Base-by-base conservation (phyloP, 441 rosid genomes). In the Hypseocharis bilobata region DNA sequence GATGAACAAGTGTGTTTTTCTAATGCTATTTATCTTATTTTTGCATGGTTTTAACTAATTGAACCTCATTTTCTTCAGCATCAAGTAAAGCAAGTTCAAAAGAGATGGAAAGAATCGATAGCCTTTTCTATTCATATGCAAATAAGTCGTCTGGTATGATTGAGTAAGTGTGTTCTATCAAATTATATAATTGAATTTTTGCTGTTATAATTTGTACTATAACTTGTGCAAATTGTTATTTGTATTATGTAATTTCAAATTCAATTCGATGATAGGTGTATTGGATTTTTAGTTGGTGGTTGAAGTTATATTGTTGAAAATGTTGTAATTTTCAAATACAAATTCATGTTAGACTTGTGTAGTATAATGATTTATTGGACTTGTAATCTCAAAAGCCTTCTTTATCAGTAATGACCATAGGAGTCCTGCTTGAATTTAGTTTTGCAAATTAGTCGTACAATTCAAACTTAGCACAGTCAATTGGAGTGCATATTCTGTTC, bases 61-160 rank as follows among this genome's bases (percentile, higher is more conserved):
- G 34, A 54, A 36, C 38, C 56, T 28, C 19, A 16, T 10, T 66
- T 54, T 71, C 19, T 77, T 65, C 81, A 88, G 97, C 91, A 66
- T 81, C 97, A 65, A 84, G 92, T 68, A 90, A 82, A 83, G 88
- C 96, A 59, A 83, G 86, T 75, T 84, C 88, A 19, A 90, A 87
- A 76, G 98, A 90, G 84, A 85, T 90, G 89, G 97, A 90, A 67
- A 84, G 97, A 76, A 88, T 87, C 6, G 96, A 92, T 75, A 83
- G 76, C 70, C 71, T 90, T n/a, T 90, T 87, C 71, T 51, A 79
- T 77, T 72, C 87, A 0, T 92, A 88, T 68, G 91, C 91, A 58
- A 83, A 88, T 73, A 83, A 36, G 68, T 84, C 94, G 72, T 86
- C 91, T 64, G 84, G 76, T 70, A 65, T 88, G 78, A 90, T 92